phyloP scores from a whole-genome alignment of 225 moss, liverwort and hornwort genomes.

The Physcomitrium patens region DNA sequence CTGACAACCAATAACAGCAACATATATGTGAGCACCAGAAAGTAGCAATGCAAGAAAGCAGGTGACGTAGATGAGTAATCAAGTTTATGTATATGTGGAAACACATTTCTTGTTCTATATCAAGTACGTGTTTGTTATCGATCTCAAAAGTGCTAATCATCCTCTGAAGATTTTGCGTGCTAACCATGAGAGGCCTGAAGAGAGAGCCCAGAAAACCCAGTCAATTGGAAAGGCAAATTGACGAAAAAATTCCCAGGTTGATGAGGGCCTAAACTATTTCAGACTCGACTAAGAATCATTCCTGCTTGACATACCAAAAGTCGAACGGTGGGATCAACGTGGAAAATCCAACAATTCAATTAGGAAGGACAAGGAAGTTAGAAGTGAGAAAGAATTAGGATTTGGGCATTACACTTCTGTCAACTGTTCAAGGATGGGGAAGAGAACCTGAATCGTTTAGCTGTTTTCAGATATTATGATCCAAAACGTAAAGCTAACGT shows the following conservation, averaged over 20 bases:
- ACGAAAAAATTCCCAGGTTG: conserved; percentile 2
- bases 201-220: conserved; percentile 14
- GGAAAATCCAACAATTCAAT: not conserved
- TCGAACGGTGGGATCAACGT: not conserved
- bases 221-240: not conserved
- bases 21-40: not conserved
- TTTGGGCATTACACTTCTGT: not conserved
- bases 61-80: not conserved
- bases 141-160: conserved; percentile 2
- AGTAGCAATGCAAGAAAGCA: not conserved
- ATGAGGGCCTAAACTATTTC: not conserved
- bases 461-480: not conserved
- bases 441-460: conserved; percentile 3
- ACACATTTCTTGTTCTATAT: not conserved
- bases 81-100: not conserved
- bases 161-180: not conserved
- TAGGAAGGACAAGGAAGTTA: not conserved
- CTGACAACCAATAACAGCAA: conserved; percentile 27
- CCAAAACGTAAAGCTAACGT: not conserved
- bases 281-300: not conserved
- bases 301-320: conserved; percentile 14
- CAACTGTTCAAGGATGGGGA: not conserved
- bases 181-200: conserved; percentile 5
- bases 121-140: not conserved
- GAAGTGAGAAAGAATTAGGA: not conserved